Evolutionary conservation across 1,284 basidiomycete genomes (phyloP).

Genomic region (Neonothopanus nambi): DNA sequence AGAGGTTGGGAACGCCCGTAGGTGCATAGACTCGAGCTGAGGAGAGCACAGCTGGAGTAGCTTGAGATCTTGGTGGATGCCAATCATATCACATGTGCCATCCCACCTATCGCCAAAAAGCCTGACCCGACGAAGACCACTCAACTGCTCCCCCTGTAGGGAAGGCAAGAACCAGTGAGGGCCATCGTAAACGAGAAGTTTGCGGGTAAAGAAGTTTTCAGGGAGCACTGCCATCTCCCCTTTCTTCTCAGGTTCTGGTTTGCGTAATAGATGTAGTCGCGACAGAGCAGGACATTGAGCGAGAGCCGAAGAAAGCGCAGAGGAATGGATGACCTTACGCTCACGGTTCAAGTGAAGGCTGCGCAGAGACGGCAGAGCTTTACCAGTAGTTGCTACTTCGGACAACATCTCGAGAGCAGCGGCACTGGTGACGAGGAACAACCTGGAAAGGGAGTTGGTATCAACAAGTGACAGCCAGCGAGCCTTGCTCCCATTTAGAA

Average conservation of each 20-base stretch:
- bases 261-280: constrained; percentile 7
- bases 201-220: constrained; percentile 1
- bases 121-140: constrained; percentile 15
- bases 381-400: constrained; percentile 8
- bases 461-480: constrained; percentile 11
- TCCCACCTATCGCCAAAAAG: constrained; percentile 18
- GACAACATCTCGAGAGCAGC: constrained; percentile 11
- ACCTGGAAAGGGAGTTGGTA: constrained; percentile 2
- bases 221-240: constrained; percentile 2
- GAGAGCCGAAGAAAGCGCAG: constrained; percentile 3
- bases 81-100: constrained; percentile 17
- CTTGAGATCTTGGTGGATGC: constrained; percentile 13
- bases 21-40: constrained; percentile 15
- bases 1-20: constrained; percentile 17
- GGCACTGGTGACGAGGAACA: constrained; percentile 6
- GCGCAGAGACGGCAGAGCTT: constrained; percentile 3
- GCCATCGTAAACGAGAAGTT: constrained; percentile 14
- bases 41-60: constrained; percentile 12
- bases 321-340: constrained; percentile 1
- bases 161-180: constrained; percentile 16
- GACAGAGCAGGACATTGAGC: constrained; percentile 9
- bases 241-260: constrained; percentile 6
- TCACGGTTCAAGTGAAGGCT: constrained; percentile 10
- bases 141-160: constrained; percentile 12
- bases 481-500: not conserved